Conservation (phyloP, 345 rosid species). For the Pseudoturritis turrita region DNA sequence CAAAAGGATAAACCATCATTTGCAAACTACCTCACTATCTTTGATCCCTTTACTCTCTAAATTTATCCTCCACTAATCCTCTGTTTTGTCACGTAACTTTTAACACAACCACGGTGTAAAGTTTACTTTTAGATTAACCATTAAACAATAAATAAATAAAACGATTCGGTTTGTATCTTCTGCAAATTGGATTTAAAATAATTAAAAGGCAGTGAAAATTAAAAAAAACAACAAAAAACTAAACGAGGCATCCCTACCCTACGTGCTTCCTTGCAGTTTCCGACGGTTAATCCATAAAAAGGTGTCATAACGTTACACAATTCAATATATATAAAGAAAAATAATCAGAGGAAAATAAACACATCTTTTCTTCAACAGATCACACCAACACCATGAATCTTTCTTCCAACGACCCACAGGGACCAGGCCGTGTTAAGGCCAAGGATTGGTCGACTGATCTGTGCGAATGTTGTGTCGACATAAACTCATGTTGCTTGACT, state of each 20-base stretch:
- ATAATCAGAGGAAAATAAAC: background rate
- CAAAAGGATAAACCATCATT: too few relatives aligned
- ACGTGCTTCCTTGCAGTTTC: background rate
- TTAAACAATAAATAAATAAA: too few relatives aligned
- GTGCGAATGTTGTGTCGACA: slow-evolving; percentile 41
- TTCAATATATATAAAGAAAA: background rate
- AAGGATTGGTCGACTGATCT: slow-evolving; percentile 47
- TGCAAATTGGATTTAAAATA: background rate
- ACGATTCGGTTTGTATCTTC: background rate
- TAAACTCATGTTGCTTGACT: slow-evolving; percentile 37
- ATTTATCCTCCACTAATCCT: too few relatives aligned
- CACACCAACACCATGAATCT: slow-evolving; percentile 4
- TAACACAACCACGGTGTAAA: too few relatives aligned
- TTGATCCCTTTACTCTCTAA: too few relatives aligned
- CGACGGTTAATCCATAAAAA: slow-evolving; percentile 4
- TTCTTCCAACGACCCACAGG: background rate
- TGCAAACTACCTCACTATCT: too few relatives aligned
- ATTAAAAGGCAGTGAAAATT: background rate
- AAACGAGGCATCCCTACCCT: slow-evolving; percentile 11
- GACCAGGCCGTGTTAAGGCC: background rate
- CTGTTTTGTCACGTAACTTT: too few relatives aligned
- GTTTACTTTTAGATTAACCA: too few relatives aligned
- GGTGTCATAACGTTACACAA: background rate
- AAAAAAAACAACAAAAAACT: background rate
- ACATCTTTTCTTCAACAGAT: background rate